Base-by-base conservation (phyloP, 305 asterid species). In the Rubia occidens region DNA sequence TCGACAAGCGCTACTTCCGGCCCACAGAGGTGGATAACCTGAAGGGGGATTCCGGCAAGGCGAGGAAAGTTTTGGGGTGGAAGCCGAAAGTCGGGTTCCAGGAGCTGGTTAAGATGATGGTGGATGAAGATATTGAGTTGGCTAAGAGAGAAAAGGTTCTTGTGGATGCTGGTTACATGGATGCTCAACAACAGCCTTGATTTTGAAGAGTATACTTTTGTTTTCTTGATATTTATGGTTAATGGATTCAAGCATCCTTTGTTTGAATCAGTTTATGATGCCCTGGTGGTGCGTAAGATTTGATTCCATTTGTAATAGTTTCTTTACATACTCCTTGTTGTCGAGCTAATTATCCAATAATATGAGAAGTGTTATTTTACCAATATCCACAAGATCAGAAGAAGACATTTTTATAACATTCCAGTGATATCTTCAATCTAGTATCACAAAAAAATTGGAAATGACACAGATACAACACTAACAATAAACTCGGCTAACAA, bases 71-170 rank as follows among this genome's bases (percentile, higher is more conserved):
- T 37, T 70, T 95, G 74, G 95, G 94, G 0, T 91, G 99, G 99
- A 89, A 86, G 71, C 97, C 99, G 0, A 84, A 80, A 71, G 95
- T 95, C 0, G 98, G 96, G 59, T 91, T 95, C 42, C 87, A 88
- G 84, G 80, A 91, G 86, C 82, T 95, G 82, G 98, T 95, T 80
- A 91, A 82, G 85, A 95, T 95, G 99, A 95, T 95, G 98, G 95
- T 95, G 40, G 99, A 91, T 82, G 99, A 95, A 72, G 99, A 95
- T 76, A 59, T 91, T 32, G 96, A 88, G 72, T 72, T 89, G 85
- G 99, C 99, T 1, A 91, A 91, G 78, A 95, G 98, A 62, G 99
- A 95, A 74, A 91, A 86, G 65, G 89, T 91, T 71, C 96, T 91
- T 68, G 98, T 91, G 65, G 95, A 89, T 85, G 95, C 95, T 45